Percentiles rank a stretch among this genome's conserved stretches.
Evolutionary conservation across 176 grass and related monocot genomes (phyloP).

Genomic region (Secale cereale): DNA sequence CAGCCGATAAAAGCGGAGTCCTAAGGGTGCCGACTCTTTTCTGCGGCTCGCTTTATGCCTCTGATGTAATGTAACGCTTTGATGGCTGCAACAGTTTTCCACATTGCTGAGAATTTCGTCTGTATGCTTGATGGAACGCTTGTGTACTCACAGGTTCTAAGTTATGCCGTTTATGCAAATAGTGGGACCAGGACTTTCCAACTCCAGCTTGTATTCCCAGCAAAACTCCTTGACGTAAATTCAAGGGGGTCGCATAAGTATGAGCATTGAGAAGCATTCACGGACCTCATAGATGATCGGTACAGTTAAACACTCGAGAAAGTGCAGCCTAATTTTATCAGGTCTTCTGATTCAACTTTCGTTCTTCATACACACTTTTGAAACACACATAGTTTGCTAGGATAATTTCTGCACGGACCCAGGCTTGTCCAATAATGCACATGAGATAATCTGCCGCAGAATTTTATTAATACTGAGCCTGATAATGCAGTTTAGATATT

Average conservation of each 20-base stretch:
- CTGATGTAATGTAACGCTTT: neutral
- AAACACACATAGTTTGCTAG: neutral
- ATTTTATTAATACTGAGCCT: neutral
- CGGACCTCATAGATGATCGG: too few species aligned
- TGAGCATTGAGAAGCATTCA: too few species aligned
- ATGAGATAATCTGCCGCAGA: neutral
- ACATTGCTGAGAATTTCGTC: neutral
- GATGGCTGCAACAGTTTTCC: neutral
- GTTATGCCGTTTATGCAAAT: neutral
- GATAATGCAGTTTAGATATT: neutral
- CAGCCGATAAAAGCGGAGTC: conserved; percentile 34
- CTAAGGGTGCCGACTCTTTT: neutral
- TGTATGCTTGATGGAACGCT: neutral
- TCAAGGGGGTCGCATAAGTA: too few species aligned
- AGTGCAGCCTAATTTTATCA: neutral
- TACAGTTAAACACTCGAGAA: neutral
- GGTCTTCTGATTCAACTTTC: too few species aligned
- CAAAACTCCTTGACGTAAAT: too few species aligned
- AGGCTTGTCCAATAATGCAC: neutral
- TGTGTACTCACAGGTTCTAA: neutral
- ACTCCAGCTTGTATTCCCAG: too few species aligned
- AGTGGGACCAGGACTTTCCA: too few species aligned
- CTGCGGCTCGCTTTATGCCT: neutral
- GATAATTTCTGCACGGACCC: neutral
- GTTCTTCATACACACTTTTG: too few species aligned